These are phyloP conservation scores for Acaromyces ingoldii DNA, from an alignment of 1,284 basidiomycete species.

Conservation along the genomic window DNA sequence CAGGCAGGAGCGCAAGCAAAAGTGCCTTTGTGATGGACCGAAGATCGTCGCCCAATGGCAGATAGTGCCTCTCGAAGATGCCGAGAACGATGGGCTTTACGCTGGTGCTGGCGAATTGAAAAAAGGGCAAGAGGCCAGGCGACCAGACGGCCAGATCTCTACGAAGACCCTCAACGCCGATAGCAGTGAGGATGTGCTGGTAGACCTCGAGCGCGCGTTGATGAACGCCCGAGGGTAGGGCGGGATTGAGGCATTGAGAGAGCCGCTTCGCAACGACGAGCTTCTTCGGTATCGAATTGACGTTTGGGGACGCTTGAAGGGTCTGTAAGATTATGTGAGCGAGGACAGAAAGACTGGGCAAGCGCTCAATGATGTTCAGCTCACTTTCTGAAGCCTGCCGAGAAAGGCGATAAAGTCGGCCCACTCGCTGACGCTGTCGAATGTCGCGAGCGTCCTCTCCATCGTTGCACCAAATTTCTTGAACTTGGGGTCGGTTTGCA, in stretches of 20 bases:
- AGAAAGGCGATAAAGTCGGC: slow-evolving; percentile 98
- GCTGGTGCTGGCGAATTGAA: slow-evolving; percentile 92
- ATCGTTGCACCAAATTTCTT: slow-evolving; percentile 88
- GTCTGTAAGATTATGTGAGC: slow-evolving; percentile 52
- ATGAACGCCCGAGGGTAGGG: slow-evolving; percentile 91
- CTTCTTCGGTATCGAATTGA: slow-evolving; percentile 92
- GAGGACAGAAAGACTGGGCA: background rate
- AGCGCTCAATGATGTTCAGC: slow-evolving; percentile 19
- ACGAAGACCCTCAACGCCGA: slow-evolving; percentile 80
- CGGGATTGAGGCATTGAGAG: slow-evolving; percentile 93
- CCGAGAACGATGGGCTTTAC: slow-evolving; percentile 36
- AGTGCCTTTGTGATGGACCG: slow-evolving; percentile 89
- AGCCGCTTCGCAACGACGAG: slow-evolving; percentile 89
- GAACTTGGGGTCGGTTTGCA: slow-evolving; percentile 73
- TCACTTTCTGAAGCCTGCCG: slow-evolving; percentile 85
- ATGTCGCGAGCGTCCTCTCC: slow-evolving; percentile 84
- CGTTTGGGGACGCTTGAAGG: slow-evolving; percentile 82
- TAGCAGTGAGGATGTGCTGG: slow-evolving; percentile 77
- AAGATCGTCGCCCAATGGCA: slow-evolving; percentile 74
- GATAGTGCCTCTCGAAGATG: slow-evolving; percentile 57
- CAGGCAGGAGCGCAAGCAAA: slow-evolving; percentile 71
- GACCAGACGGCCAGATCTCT: slow-evolving; percentile 91
- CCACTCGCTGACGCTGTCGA: slow-evolving; percentile 97
- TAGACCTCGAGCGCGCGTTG: slow-evolving; percentile 95
- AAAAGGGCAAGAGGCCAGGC: slow-evolving; percentile 94